phyloP scores from a whole-genome alignment of 2,329 filamentous ascomycete species.

The Diaporthe vexans region DNA sequence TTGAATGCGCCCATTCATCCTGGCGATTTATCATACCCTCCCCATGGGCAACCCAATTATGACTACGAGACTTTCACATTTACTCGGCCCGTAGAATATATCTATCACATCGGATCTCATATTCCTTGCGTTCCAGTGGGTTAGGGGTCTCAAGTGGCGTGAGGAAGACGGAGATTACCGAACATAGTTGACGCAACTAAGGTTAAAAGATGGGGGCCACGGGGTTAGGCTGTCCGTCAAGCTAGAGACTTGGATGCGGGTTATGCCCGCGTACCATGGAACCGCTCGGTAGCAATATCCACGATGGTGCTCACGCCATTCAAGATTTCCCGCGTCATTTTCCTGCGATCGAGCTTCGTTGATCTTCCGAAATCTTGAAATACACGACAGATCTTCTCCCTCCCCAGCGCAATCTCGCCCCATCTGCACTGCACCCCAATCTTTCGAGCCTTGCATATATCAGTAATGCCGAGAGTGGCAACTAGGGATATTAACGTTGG shows the following conservation, averaged over 20 bases:
- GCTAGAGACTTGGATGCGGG: constrained; percentile 10
- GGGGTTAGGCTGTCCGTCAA: not conserved
- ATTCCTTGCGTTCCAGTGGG: constrained; percentile 9
- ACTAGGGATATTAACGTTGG: not conserved
- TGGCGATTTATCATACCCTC: too few relatives aligned
- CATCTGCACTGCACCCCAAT: constrained; percentile 22
- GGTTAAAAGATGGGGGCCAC: constrained; percentile 32
- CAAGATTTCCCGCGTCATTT: constrained; percentile 14
- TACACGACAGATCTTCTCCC: constrained; percentile 16
- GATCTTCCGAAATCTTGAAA: constrained; percentile 33
- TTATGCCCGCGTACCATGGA: not conserved
- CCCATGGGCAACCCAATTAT: not conserved
- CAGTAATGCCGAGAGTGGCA: not conserved
- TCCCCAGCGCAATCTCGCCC: not conserved
- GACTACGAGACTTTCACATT: not conserved
- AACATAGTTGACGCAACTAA: constrained; percentile 24
- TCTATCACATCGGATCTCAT: constrained; percentile 20
- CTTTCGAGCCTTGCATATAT: not conserved
- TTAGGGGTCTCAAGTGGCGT: constrained; percentile 20
- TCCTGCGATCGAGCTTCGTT: constrained; percentile 22
- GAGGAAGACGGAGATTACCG: constrained; percentile 31
- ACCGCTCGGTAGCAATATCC: constrained; percentile 7
- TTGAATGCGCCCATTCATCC: not conserved
- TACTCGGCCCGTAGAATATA: not conserved
- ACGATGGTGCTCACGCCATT: constrained; percentile 7